Evolutionary conservation across 306 rosid genomes (phyloP).

Genomic region (Styphnolobium japonicum): DNA sequence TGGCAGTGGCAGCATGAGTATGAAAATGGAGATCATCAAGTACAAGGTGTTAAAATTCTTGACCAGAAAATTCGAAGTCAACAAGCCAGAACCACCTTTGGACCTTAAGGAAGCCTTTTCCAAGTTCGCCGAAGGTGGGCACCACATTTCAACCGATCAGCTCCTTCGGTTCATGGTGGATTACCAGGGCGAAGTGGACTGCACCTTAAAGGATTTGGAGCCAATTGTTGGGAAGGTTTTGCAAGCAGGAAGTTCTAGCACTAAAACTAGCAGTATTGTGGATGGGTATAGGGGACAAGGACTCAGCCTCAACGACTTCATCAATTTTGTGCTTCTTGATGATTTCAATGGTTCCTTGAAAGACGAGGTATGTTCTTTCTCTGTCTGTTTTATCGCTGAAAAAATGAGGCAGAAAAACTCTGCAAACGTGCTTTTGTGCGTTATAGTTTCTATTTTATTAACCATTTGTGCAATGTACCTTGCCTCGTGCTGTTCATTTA

Average conservation of each 20-base stretch:
- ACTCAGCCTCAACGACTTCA: constrained; percentile 47
- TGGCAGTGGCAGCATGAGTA: background rate
- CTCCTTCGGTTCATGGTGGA: constrained; percentile 59
- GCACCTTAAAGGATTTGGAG: constrained; percentile 44
- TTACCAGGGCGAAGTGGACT: constrained; percentile 53
- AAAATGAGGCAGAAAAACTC: background rate
- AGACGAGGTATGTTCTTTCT: constrained; percentile 43
- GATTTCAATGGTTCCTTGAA: constrained; percentile 61
- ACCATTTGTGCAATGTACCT: background rate
- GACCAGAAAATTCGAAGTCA: constrained; percentile 50
- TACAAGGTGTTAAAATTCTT: constrained; percentile 51
- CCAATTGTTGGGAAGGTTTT: constrained; percentile 35
- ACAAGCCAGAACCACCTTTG: constrained; percentile 45
- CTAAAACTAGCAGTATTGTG: background rate
- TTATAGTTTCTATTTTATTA: background rate
- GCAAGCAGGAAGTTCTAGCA: constrained; percentile 23
- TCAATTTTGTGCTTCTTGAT: constrained; percentile 51
- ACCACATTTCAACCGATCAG: constrained; percentile 50
- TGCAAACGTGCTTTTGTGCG: background rate
- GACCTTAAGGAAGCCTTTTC: constrained; percentile 61
- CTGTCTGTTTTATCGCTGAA: background rate
- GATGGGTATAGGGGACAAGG: background rate
- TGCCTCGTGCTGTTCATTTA: background rate
- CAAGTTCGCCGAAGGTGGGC: constrained; percentile 44
- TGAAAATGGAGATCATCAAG: constrained; percentile 16